Evolutionary conservation across 2,329 filamentous ascomycete species (phyloP).

Genomic region (Calonectria naviculata): DNA sequence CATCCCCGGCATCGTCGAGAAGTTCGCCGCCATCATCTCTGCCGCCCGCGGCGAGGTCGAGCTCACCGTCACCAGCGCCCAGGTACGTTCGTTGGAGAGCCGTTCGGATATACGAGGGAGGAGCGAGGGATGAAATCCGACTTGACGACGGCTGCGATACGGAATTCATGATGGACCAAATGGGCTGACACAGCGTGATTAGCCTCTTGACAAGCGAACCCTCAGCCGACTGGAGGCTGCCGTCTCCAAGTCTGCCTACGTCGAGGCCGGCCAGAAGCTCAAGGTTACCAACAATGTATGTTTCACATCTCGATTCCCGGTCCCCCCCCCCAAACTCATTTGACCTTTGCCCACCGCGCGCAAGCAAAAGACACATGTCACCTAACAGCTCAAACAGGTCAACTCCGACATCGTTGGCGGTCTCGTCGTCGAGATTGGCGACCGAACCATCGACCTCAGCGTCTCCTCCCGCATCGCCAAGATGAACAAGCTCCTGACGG

Average conservation of each 20-base stretch:
- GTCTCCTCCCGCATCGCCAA: constrained; percentile 94
- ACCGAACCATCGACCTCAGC: constrained; percentile 97
- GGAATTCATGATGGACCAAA: constrained; percentile 5
- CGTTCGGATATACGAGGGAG: constrained; percentile 18
- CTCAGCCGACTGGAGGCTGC: constrained; percentile 87
- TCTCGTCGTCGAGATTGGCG: constrained; percentile 94
- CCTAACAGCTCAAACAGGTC: constrained; percentile 66
- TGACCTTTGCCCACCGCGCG: background rate
- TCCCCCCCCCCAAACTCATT: background rate
- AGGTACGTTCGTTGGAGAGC: constrained; percentile 67
- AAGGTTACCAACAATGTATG: constrained; percentile 92
- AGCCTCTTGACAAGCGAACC: constrained; percentile 90
- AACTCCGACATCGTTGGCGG: constrained; percentile 96
- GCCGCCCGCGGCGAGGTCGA: constrained; percentile 94
- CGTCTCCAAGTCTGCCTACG: constrained; percentile 89
- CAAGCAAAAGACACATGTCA: background rate
- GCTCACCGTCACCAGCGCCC: constrained; percentile 89
- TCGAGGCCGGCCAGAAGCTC: constrained; percentile 94
- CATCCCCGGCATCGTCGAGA: constrained; percentile 83
- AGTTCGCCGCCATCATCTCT: constrained; percentile 89
- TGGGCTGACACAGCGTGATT: constrained; percentile 38
- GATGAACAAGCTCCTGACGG: constrained; percentile 99
- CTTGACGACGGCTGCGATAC: background rate
- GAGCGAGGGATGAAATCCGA: background rate
- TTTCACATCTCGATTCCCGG: constrained; percentile 23